phyloP scores from a whole-genome alignment of 2,329 filamentous ascomycete species.

The Trichoderma aggressivum region DNA sequence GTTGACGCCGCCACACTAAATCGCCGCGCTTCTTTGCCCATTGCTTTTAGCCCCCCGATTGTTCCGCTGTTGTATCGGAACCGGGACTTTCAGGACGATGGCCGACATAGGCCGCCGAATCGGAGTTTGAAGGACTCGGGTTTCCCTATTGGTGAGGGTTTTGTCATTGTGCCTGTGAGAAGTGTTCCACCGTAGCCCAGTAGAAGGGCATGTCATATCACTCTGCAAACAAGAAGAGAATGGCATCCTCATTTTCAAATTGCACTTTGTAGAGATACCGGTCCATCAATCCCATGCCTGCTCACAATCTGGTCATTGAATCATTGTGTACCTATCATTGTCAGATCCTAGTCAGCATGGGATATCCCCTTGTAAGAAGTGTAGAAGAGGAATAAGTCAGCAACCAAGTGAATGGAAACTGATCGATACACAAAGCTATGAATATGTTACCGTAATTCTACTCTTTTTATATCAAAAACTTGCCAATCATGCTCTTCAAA shows the following conservation, averaged over 20 bases:
- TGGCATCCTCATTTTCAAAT: neutral
- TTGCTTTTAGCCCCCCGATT: neutral
- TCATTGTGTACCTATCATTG: neutral
- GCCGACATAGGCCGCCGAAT: slow-evolving; percentile 1
- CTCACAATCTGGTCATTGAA: neutral
- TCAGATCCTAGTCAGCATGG: neutral
- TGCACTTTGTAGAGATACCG: neutral
- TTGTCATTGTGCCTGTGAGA: neutral
- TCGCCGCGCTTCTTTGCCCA: neutral
- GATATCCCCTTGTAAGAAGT: neutral
- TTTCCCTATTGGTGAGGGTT: neutral
- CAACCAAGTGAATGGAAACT: neutral
- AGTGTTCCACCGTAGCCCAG: neutral
- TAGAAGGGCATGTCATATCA: neutral
- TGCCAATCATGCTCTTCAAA: neutral
- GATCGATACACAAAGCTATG: neutral
- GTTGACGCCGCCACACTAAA: slow-evolving; percentile 2
- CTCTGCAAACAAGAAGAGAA: neutral
- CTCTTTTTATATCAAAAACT: neutral
- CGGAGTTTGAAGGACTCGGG: neutral
- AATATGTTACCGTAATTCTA: neutral
- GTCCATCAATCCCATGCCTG: no score
- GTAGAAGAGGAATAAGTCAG: neutral
- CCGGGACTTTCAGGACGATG: neutral
- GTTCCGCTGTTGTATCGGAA: slow-evolving; percentile 5